phyloP scores from a whole-genome alignment of 2,329 filamentous ascomycete genomes.

The Neofusicoccum ribis region DNA sequence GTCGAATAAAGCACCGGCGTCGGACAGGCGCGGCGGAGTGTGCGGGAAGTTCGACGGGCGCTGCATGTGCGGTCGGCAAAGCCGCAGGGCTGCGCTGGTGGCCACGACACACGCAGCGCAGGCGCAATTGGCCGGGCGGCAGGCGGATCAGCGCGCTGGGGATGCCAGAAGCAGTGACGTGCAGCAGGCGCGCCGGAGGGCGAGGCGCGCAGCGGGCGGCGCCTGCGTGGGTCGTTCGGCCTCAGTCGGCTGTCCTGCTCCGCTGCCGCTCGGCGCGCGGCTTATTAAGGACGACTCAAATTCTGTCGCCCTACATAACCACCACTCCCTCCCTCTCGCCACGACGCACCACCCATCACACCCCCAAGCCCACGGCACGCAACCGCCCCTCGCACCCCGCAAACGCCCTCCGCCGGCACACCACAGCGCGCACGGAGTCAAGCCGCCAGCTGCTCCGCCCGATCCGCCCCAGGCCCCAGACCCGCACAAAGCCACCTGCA shows the following conservation, averaged over 20 bases:
- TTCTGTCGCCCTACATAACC: conserved; percentile 14
- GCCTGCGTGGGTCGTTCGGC: background rate
- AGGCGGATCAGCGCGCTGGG: background rate
- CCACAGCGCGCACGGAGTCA: conserved; percentile 19
- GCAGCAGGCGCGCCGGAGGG: background rate
- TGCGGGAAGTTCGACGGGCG: too few relatives aligned
- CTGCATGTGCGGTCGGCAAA: too few relatives aligned
- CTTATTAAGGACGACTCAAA: conserved; percentile 13
- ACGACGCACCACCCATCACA: conserved; percentile 6
- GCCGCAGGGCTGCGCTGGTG: background rate
- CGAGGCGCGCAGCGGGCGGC: background rate
- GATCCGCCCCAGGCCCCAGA: background rate
- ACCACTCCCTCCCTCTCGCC: conserved; percentile 12
- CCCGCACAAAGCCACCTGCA: conserved; percentile 19
- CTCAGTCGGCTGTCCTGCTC: background rate
- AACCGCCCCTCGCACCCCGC: background rate
- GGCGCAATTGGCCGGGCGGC: background rate
- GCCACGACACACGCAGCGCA: background rate
- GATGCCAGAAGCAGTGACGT: conserved; percentile 12
- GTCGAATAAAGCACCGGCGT: background rate
- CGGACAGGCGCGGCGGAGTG: background rate
- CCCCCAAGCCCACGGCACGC: conserved; percentile 8
- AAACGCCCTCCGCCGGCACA: conserved; percentile 11
- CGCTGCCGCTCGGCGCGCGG: background rate
- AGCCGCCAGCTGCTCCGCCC: conserved; percentile 19